Base-by-base conservation (phyloP, 345 rosid species). In the Theobroma cacao region DNA sequence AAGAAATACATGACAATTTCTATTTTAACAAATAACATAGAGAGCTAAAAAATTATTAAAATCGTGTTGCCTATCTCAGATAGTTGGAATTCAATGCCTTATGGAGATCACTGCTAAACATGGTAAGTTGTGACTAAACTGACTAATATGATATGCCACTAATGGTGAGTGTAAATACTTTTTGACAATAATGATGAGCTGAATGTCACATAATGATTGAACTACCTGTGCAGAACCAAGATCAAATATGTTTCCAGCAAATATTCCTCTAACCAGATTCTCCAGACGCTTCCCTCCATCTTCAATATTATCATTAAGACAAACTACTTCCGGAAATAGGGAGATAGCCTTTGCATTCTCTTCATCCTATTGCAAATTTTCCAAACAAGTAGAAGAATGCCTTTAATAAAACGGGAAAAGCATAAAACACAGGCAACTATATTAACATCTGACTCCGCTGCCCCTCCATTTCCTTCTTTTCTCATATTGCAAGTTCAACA, bases 311-410 rank as follows among this genome's bases (percentile, higher is more conserved):
- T 93, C 97, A 82, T 85, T 91, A 28, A 94, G 87, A 84, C 72
- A 85, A 36, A 94, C 89, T 67, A 94, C 98, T 41, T 94, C 87
- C 24, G 67, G 82, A 80, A 97, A 97, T 11, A 93, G 85, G 75
- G 99, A 81, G 82, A 94, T 94, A 79, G 99, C 99, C 87, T 94
- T 94, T 24, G 92, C 93, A 90, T 97, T 97, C 90, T 97, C 99
- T 78, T 97, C 99, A 77, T 93, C 97, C 99, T 97, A 75, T 80
- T 38, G 60, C 63, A 79, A 77, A 34, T 76, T 60, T 34, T 59
- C 75, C 28, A 26, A 28, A 28, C 43, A 79, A 76, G n/a, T n/a
- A n/a, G 34, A 14, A 76, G 36, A n/a, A 5, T 7, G 26, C 5
- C 33, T 22, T 63, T 56, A 60, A 12, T 58, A 34, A 10, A 75